Percentiles rank a stretch among this genome's conserved stretches.
These are phyloP conservation scores for Trichocladium uniseriatum DNA, from an alignment of 495 filamentous ascomycete genomes.

Conservation along the genomic window DNA sequence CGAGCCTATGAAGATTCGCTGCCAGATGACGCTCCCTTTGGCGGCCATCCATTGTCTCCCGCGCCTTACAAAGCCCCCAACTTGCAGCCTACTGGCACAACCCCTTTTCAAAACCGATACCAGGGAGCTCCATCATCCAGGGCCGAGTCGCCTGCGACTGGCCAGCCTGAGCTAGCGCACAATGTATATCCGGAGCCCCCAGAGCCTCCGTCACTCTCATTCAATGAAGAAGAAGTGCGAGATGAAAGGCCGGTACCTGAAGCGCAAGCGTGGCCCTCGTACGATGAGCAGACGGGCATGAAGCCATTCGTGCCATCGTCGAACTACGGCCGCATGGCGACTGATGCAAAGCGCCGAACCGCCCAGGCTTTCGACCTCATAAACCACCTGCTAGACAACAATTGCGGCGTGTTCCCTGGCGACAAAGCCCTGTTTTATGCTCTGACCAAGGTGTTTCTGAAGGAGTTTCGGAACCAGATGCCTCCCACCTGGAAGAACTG, in stretches of 20 bases:
- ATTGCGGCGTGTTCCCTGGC: slow-evolving; percentile 64
- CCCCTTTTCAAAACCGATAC: neutral
- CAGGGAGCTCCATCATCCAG: neutral
- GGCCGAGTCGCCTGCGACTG: neutral
- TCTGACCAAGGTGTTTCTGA: slow-evolving; percentile 51
- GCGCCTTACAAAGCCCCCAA: neutral
- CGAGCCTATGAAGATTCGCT: neutral
- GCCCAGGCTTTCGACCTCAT: slow-evolving; percentile 49
- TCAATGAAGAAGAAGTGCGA: neutral
- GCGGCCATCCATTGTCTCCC: neutral
- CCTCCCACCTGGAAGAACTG: slow-evolving; percentile 30
- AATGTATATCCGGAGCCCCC: neutral
- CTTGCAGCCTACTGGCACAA: neutral
- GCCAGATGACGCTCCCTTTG: neutral
- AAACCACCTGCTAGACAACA: slow-evolving; percentile 57
- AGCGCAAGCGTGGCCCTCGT: neutral
- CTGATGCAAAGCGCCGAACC: slow-evolving; percentile 20
- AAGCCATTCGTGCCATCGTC: slow-evolving; percentile 17
- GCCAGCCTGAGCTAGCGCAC: neutral
- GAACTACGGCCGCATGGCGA: slow-evolving; percentile 18
- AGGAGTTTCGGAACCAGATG: slow-evolving; percentile 33
- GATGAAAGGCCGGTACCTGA: too few relatives aligned
- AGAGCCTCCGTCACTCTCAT: neutral
- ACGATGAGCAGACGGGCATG: neutral
- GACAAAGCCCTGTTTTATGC: slow-evolving; percentile 64